These are phyloP conservation scores for Quercus suber DNA, from an alignment of 306 rosid species.

Conservation along the genomic window DNA sequence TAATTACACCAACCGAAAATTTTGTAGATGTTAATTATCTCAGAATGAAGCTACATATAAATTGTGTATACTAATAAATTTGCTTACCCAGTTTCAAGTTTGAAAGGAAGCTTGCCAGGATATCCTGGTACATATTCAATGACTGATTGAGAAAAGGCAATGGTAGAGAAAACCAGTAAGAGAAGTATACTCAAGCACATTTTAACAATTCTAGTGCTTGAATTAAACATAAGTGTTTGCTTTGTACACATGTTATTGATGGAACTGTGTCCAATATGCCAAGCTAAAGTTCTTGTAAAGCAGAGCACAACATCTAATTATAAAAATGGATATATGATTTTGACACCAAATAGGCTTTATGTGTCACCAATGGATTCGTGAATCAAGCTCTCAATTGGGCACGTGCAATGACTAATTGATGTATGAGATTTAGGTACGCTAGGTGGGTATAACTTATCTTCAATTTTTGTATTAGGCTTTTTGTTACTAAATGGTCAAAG, in stretches of 20 bases:
- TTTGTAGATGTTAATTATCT: neutral
- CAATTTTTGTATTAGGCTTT: neutral
- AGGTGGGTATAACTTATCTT: neutral
- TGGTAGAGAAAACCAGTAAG: neutral
- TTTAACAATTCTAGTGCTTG: neutral
- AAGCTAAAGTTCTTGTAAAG: too few species aligned
- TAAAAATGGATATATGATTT: too few species aligned
- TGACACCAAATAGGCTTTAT: neutral
- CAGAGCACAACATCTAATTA: too few species aligned
- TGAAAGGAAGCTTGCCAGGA: slow-evolving; percentile 6
- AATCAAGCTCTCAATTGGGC: neutral
- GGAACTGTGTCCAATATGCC: too few species aligned
- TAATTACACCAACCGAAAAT: neutral
- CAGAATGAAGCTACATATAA: neutral
- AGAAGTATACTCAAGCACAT: neutral
- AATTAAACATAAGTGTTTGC: neutral
- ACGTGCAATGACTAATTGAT: neutral
- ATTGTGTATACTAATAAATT: neutral
- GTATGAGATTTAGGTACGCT: neutral
- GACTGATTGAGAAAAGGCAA: neutral
- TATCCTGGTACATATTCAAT: neutral
- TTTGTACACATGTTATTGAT: neutral
- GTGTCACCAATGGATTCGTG: neutral
- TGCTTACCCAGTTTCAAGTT: slow-evolving; percentile 15
- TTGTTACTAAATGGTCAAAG: neutral